A percentile compares a stretch with the other conserved stretches of the same genome.
Evolutionary conservation across 129 eudicot species (phyloP).

Genomic region (Chrysanthemum seticuspe): DNA sequence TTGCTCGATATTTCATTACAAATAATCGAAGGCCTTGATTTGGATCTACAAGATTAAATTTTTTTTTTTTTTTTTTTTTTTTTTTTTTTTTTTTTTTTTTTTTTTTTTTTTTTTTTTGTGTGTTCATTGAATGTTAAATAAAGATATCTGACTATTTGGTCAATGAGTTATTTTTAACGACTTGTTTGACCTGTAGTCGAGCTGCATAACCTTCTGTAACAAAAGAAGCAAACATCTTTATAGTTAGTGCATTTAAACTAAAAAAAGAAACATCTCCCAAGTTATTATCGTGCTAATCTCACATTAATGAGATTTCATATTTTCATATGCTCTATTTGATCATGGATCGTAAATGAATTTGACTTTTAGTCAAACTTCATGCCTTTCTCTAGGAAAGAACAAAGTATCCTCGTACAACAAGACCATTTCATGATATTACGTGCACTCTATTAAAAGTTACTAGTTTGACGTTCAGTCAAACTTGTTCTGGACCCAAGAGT

Average conservation of each 20-base stretch:
- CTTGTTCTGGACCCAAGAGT: too few relatives aligned
- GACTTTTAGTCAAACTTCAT: constrained; percentile 1
- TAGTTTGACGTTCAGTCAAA: neutral
- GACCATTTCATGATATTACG: neutral
- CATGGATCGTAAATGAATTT: neutral
- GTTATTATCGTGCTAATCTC: neutral
- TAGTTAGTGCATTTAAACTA: constrained; percentile 4
- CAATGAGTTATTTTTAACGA: neutral
- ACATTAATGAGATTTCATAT: neutral
- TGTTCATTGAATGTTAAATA: neutral
- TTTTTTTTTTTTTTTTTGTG: too few relatives aligned
- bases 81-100: too few relatives aligned
- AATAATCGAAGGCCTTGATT: constrained; percentile 5
- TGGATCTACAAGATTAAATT: neutral
- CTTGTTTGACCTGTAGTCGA: neutral
- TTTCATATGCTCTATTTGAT: constrained; percentile 2
- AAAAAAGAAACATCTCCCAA: constrained; percentile 9
- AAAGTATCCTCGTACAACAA: neutral
- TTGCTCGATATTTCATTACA: constrained; percentile 6
- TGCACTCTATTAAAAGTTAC: neutral
- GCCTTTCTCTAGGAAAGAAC: neutral
- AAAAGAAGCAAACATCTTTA: constrained; percentile 8
- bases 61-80: too few relatives aligned
- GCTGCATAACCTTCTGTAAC: neutral
- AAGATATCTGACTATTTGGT: neutral